Conservation (phyloP, 108 stramenopile species). For the Skeletonema menzelii region DNA sequence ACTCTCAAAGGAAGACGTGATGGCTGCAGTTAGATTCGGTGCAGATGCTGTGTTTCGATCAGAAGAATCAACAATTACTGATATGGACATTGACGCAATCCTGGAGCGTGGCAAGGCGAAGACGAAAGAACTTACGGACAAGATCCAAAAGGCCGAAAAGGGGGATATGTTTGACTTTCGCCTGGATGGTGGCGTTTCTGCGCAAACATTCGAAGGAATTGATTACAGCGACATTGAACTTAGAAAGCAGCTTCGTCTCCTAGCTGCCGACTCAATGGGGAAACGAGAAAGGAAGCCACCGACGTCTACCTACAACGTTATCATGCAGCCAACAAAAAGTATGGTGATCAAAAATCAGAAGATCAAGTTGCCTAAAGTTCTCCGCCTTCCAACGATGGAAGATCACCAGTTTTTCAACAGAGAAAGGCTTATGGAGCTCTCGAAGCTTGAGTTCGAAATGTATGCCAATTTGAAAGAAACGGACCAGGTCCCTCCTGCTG, state of each 20-base stretch:
- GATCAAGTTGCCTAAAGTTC: conserved; percentile 71
- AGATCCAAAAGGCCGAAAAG: conserved; percentile 92
- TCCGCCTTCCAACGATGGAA: conserved; percentile 89
- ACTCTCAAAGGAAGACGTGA: conserved; percentile 81
- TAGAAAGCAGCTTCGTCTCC: conserved; percentile 76
- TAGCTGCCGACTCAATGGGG: conserved; percentile 83
- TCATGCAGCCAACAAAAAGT: conserved; percentile 81
- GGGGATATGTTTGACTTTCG: conserved; percentile 94
- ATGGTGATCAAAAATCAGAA: conserved; percentile 80
- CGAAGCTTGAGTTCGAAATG: conserved; percentile 75
- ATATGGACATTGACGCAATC: conserved; percentile 92
- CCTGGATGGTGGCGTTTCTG: conserved; percentile 87
- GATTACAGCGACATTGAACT: conserved; percentile 87
- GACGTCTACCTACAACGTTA: conserved; percentile 74
- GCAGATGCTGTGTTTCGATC: conserved; percentile 97
- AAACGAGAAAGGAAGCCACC: conserved; percentile 89
- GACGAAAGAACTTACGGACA: conserved; percentile 89
- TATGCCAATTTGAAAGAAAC: conserved; percentile 81
- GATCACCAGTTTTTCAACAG: conserved; percentile 95
- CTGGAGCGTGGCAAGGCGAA: conserved; percentile 88
- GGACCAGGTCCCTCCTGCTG: conserved; percentile 67
- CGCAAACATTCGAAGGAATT: conserved; percentile 89
- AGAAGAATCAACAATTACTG: conserved; percentile 87
- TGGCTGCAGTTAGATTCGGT: conserved; percentile 95
- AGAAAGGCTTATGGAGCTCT: conserved; percentile 82